These are phyloP conservation scores for Gyromitra esculenta DNA, from an alignment of 2,329 filamentous ascomycete species.

Conservation along the genomic window DNA sequence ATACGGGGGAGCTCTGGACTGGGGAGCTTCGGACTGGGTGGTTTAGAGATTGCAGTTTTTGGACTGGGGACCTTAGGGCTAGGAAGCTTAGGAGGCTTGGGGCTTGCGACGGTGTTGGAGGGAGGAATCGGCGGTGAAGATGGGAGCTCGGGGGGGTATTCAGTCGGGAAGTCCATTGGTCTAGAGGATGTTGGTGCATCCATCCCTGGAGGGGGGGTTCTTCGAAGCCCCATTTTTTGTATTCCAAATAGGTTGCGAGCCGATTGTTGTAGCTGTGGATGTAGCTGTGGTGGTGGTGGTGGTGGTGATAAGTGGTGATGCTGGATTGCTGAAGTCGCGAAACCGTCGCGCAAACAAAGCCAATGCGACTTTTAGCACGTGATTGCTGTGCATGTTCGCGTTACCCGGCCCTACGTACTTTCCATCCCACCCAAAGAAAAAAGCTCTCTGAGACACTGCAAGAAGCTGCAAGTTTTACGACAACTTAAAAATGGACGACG, in stretches of 20 bases:
- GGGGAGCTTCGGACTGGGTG: conserved; percentile 11
- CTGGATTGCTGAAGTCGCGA: conserved; percentile 6
- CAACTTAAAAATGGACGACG: conserved; percentile 47
- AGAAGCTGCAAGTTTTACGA: neutral
- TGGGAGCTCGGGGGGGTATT: conserved; percentile 29
- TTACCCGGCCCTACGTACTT: conserved; percentile 37
- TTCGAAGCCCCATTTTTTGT: conserved; percentile 40
- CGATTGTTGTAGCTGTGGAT: neutral
- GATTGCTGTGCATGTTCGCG: neutral
- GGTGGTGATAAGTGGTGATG: neutral
- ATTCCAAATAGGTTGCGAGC: neutral
- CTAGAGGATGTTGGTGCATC: conserved; percentile 7
- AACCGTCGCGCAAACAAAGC: conserved; percentile 36
- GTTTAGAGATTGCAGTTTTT: neutral
- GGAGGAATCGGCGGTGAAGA: conserved; percentile 7
- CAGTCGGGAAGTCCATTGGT: conserved; percentile 4
- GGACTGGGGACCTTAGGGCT: neutral
- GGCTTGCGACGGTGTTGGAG: neutral
- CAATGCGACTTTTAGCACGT: conserved; percentile 13
- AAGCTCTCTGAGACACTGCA: neutral
- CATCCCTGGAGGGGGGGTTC: conserved; percentile 43
- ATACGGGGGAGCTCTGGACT: conserved; percentile 1
- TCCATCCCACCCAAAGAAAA: conserved; percentile 9
- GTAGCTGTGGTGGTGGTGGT: neutral
- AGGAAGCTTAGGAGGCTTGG: no score